Conservation (phyloP, 345 rosid species). For the Citrus cavaleriei region DNA sequence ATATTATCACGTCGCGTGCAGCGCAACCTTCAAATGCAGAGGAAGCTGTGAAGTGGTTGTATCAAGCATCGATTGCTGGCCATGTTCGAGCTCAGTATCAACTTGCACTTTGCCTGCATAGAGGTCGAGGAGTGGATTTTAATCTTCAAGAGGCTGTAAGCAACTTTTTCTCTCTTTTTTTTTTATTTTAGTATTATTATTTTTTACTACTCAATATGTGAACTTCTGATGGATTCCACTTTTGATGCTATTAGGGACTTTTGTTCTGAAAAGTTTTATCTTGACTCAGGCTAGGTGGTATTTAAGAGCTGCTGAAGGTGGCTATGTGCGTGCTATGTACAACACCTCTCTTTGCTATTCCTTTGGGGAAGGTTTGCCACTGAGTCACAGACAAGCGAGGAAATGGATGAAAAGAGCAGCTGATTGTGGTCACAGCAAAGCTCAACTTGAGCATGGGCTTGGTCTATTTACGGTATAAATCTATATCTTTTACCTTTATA, state of each 20-base stretch:
- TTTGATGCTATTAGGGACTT: neutral
- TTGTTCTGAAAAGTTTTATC: neutral
- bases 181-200: neutral
- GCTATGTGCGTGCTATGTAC: conserved; percentile 90
- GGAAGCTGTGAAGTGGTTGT: conserved; percentile 74
- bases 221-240: neutral
- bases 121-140: conserved; percentile 49
- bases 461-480: conserved; percentile 62
- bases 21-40: conserved; percentile 54
- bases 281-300: conserved; percentile 69
- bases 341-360: conserved; percentile 69
- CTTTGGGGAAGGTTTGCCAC: conserved; percentile 72
- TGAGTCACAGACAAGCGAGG: conserved; percentile 48
- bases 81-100: conserved; percentile 84
- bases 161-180: neutral
- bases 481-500: neutral
- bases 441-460: conserved; percentile 90
- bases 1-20: conserved; percentile 26
- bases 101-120: conserved; percentile 77
- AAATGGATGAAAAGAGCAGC: conserved; percentile 98
- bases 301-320: conserved; percentile 82
- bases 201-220: neutral
- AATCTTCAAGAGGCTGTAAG: conserved; percentile 71
- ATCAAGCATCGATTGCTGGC: conserved; percentile 53
- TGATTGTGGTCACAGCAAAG: conserved; percentile 79